Base-by-base conservation (phyloP, 2,329 filamentous ascomycete genomes). In the Pseudocercospora crystallina region DNA sequence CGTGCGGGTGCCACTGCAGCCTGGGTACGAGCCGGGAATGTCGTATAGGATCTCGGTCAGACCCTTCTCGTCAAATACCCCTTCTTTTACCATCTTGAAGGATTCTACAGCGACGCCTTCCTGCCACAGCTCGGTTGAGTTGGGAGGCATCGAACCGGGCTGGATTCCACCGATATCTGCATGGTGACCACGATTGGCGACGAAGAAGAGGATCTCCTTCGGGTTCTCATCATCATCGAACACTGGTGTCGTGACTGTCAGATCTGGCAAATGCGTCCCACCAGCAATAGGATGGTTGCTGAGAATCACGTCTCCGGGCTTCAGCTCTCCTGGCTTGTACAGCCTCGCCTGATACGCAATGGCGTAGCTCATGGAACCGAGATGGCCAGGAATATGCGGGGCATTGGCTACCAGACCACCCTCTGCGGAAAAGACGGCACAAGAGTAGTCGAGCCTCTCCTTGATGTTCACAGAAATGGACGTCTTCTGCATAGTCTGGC, bases 21-120 rank as follows among this genome's bases (percentile, higher is more conserved):
- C 65, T 5, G 62, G 65, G 31, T 65, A 64, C 26, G 84, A 76
- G 0, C 85, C 85, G 0, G 89, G 89, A 52, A 89, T 85, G 9
- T 82, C 76, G 45, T 87, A 80, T 5, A 92, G 75, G 8, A 66
- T 52, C 43, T 64, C 60, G 11, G 56, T 63, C 5, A 72, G 58
- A 0, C 56, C 56, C 2, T 57, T 58, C 48, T 74, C 70, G 37
- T 71, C 62, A 43, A 75, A 73, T 0, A 59, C 36, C 0, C 68
- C 71, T 8, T 65, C 54, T 4, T 57, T 51, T 7, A 54, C 51
- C 50, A 59, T 51, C 36, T 56, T 56, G 45, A 56, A 54, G 2
- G 47, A 56, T 17, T 53, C 66, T 30, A 75, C 70, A 9, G 65
- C 69, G 31, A 71, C 66, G 4, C 75, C 75, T 47, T 77, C 74